Base-by-base conservation (phyloP, 2,329 filamentous ascomycete species). In the Drechslerella coelobrocha region DNA sequence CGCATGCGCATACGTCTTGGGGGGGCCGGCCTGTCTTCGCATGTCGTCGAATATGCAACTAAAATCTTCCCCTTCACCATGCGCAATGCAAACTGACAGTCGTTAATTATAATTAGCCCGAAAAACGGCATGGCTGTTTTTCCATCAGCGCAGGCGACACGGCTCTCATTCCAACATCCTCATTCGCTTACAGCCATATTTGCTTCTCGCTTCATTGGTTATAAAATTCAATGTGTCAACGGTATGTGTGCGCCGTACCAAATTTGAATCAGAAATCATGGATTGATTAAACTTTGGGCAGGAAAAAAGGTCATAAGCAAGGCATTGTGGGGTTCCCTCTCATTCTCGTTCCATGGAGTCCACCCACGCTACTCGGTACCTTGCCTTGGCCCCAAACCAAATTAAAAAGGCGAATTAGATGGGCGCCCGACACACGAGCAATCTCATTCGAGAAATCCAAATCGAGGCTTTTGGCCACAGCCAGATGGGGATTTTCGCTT, bases 71-170 rank as follows among this genome's bases (percentile, higher is more conserved):
- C 52, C 21, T 19, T 17, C 48, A 21, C 3, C n/a, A 14, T 21
- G 12, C 23, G 19, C 12, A 29, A n/a, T n/a, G n/a, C 23, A 12
- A 23, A 52, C 23, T 37, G 48, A 29, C 29, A 52, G 29, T 52
- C 14, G 48, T 52, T 52, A 17, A 29, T 29, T 52, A 37, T 37
- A 37, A 52, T 60, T 63, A 65, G 61, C 59, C 54, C 53, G 62
- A 72, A 65, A 72, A 63, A 72, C 66, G 59, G 66, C 66, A 63
- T 72, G 59, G 59, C 61, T 72, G 29, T 6, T 71, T 69, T 52
- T 21, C 29, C 48, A 14, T 59, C 56, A 55, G 57, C 43, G 59
- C 52, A 65, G 45, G 52, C 59, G 61, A 63, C 66, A 63, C 14
- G 51, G 66, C 52, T 72, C 61, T 72, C 59, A 31, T 60, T 63